Evolutionary conservation across 2,329 filamentous ascomycete species (phyloP), one percentile per base, ranked within the genome.

Genomic region (Fusarium azukiicola): DNA sequence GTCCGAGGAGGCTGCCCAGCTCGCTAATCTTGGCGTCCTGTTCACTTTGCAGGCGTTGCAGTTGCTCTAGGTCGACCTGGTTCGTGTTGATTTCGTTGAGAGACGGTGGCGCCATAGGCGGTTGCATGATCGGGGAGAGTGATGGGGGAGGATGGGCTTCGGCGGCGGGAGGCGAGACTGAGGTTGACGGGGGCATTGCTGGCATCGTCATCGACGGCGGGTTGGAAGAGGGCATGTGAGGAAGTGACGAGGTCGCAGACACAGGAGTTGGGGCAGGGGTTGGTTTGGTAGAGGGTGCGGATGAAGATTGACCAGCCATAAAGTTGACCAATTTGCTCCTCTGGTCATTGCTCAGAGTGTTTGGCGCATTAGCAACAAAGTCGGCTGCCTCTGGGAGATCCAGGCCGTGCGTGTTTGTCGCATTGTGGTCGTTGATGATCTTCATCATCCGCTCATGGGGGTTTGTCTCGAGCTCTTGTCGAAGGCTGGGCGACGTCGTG

Each of bases 1-100:
- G 97, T 11, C 96, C 94, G 12, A 99, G 91, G 21, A 96, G 89
- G 71, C 93, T 94, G 68, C 94, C 94, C 14, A 99, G 90, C 73
- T 96, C 94, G 76, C 96, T 93, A 2, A 99, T 95, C 66, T 96
- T 95, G 64, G 92, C 92, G 75, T 95, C 94, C 83, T 98, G 97
- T 74, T 97, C 94, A 36, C 93, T 93, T 84, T 98, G 96, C 82
- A 98, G 90, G 56, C 94, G 95, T 77, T 96, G 93, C 4, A 99
- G 90, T 42, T 95, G 92, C 68, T 98, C 96, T 40, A 99, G 92
- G 77, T 98, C 96, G 19, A 95, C 90, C 76, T 95, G 92, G 8
- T 95, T 97, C 75, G 92, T 92, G 61, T 91, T 92, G 76, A 98
- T 92, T 50, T 94, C 91, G 67, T 92, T 90, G 27, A 96, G 88